Evolutionary conservation across 345 rosid genomes (phyloP), one percentile per base, ranked within the genome.

Genomic region (Populus pruinosa): DNA sequence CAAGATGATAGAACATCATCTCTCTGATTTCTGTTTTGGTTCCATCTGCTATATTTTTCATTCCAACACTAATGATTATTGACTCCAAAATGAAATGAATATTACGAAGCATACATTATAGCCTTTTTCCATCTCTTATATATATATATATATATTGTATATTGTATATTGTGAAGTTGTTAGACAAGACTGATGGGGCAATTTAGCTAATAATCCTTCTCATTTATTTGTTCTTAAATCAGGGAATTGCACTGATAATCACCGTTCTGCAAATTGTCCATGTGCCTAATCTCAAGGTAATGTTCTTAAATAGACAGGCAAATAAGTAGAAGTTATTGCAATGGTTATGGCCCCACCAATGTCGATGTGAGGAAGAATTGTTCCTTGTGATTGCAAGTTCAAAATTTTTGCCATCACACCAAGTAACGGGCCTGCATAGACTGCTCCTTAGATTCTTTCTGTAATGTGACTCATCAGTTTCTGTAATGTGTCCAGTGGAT

Each of bases 231-330:
- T 79, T 84, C 7, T 82, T 62, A 29, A 79, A 83, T 67, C 87
- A 92, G 98, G 99, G 99, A 76, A 92, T 96, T 84, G 97, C 98
- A 9, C 80, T 96, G 82, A 92, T 96, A 78, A 87, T 96, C 88
- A 92, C 97, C 35, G 98, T 96, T 66, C 86, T 96, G 80, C 99
- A 96, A 83, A 92, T 96, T 82, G 98, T 94, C 83, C 97, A 86
- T 72, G 86, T 96, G 70, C 99, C 99, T 67, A 96, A 94, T 86
- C 97, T 96, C 71, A 94, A 96, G 98, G 98, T 96, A 88, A 62
- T 69, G 59, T 2, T 53, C 49, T 73, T 55, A 55, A 21, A 55
- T 20, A 55, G 21, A 20, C 23, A 55, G n/a, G 62, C 62, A 20
- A 55, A 21, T 8, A 55, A 21, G 62, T 55, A 55, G 2, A 55